phyloP scores from a whole-genome alignment of 345 rosid species.

The Citrus sp. region DNA sequence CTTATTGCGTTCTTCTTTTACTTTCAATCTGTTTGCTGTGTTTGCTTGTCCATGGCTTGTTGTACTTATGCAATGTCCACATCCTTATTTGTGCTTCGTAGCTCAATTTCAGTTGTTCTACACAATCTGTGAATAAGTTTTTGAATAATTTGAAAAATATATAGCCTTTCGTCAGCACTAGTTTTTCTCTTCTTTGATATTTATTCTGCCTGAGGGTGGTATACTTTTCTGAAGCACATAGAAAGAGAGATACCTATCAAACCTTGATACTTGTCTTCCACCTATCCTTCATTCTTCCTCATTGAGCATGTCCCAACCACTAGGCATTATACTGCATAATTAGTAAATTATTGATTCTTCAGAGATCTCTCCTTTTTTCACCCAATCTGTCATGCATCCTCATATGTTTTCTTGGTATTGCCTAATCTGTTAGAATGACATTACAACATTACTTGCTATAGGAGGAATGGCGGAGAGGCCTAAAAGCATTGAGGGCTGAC shows the following conservation, averaged over 20 bases:
- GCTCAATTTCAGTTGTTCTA: background rate
- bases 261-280: background rate
- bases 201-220: background rate
- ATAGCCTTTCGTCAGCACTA: background rate
- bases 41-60: background rate
- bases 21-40: background rate
- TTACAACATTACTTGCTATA: slow-evolving; percentile 17
- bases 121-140: background rate
- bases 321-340: background rate
- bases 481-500: slow-evolving; percentile 68
- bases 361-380: background rate
- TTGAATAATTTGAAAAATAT: background rate
- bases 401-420: background rate
- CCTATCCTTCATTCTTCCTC: background rate
- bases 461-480: slow-evolving; percentile 94
- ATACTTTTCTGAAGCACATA: background rate
- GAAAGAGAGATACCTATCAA: background rate
- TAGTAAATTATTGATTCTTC: background rate
- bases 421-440: background rate
- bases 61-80: background rate
- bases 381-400: background rate
- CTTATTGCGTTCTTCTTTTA: background rate
- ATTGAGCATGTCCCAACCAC: background rate
- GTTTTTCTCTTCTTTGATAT: background rate
- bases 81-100: background rate